These are phyloP conservation scores for Malbranchea zuffiana DNA, from an alignment of 2,329 filamentous ascomycete species.

Conservation along the genomic window DNA sequence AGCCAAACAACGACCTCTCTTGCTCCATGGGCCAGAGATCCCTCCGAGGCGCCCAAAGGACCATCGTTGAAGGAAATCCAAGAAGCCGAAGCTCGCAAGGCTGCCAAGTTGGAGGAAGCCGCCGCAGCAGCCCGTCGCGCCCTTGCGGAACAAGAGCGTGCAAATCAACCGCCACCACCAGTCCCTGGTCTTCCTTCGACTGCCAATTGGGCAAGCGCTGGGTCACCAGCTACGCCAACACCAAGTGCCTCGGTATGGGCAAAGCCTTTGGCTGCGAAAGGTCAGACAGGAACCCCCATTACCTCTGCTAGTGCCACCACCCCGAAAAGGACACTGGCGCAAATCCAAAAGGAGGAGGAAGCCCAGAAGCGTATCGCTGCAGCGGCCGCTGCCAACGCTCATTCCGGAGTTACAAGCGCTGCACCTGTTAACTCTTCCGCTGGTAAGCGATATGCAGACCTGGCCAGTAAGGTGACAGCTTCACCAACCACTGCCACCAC, in stretches of 20 bases:
- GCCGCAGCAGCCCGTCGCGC: slow-evolving; percentile 67
- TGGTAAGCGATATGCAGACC: slow-evolving; percentile 87
- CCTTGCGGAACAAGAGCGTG: slow-evolving; percentile 68
- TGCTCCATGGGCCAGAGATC: slow-evolving; percentile 91
- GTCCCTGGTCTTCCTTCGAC: slow-evolving; percentile 72
- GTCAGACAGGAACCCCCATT: slow-evolving; percentile 31
- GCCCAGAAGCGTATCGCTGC: slow-evolving; percentile 67
- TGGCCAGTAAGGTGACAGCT: slow-evolving; percentile 64
- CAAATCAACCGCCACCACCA: slow-evolving; percentile 51
- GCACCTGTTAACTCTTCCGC: too few relatives aligned
- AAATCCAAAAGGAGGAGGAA: slow-evolving; percentile 96
- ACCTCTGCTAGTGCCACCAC: too few relatives aligned
- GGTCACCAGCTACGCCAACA: slow-evolving; percentile 56
- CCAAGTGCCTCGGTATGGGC: slow-evolving; percentile 38
- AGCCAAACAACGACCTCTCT: slow-evolving; percentile 60
- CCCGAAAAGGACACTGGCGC: slow-evolving; percentile 79
- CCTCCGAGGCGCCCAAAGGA: slow-evolving; percentile 60
- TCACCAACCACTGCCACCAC: slow-evolving; percentile 33
- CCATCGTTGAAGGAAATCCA: slow-evolving; percentile 95
- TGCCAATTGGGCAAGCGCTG: slow-evolving; percentile 73
- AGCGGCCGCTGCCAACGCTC: slow-evolving; percentile 38
- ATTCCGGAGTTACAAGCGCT: slow-evolving; percentile 33
- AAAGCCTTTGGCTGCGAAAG: slow-evolving; percentile 33
- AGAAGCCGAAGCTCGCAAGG: slow-evolving; percentile 85
- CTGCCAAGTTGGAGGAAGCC: slow-evolving; percentile 74